Percentiles rank a stretch among this genome's conserved stretches.
Evolutionary conservation across 305 asterid species (phyloP).

Genomic region (Ajuga reptans): DNA sequence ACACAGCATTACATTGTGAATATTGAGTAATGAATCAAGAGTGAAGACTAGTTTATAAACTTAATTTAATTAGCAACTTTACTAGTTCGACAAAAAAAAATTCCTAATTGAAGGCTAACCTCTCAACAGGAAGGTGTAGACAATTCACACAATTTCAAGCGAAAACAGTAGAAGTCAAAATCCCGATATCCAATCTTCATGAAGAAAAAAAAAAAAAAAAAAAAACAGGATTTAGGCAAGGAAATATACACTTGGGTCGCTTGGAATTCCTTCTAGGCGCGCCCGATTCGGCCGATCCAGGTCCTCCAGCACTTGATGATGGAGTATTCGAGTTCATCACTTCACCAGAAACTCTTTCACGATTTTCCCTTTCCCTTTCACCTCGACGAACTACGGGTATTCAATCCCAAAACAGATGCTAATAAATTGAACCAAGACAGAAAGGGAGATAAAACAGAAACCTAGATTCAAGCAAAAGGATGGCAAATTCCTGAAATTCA

Average conservation of each 20-base stretch:
- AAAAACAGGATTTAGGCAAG: background rate
- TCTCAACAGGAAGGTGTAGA: background rate
- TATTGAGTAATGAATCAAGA: background rate
- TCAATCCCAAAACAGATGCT: background rate
- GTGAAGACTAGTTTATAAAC: background rate
- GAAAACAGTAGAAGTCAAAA: background rate
- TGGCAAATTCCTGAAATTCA: conserved; percentile 6
- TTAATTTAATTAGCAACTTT: background rate
- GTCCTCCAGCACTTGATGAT: conserved; percentile 59
- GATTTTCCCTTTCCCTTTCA: background rate
- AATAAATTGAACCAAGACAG: conserved; percentile 6
- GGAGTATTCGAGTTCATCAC: conserved; percentile 53
- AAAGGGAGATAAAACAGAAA: conserved; percentile 7
- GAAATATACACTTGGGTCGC: conserved; percentile 72
- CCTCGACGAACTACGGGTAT: background rate
- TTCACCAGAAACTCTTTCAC: conserved; percentile 10
- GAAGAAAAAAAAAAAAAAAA: background rate
- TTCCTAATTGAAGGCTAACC: background rate
- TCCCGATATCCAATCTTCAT: background rate
- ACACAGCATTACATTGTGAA: background rate
- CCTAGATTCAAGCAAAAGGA: conserved; percentile 11
- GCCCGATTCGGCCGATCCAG: conserved; percentile 70
- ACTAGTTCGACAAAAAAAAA: background rate
- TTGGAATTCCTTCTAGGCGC: conserved; percentile 71
- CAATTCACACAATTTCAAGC: background rate